Base-by-base conservation (phyloP, 2,329 filamentous ascomycete genomes). In the Aspergillus candidus region DNA sequence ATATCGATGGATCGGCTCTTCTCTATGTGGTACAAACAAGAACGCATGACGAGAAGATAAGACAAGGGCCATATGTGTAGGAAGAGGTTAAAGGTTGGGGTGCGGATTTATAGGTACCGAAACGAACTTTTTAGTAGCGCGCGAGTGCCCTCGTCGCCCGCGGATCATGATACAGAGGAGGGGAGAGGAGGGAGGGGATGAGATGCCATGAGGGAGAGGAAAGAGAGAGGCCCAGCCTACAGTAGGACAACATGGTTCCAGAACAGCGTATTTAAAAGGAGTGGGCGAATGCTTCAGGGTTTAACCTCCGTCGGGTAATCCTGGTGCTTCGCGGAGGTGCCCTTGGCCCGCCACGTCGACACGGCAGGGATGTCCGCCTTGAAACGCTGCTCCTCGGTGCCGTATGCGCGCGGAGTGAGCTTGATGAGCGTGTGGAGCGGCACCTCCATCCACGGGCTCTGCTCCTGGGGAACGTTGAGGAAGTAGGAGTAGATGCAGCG, bases 401-500 rank as follows among this genome's bases (percentile, higher is more conserved):
- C 87, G 65, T 98, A 98, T 6, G 93, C 93, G 49, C 88, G 82
- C 2, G 93, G 93, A 5, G 93, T 97, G 40, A 98, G 77, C 71
- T 96, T 96, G 71, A 98, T 97, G 38, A 98, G 76, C 7, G 88
- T 95, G 67, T 98, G 93, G 49, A 98, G 76, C 6, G 93, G 93
- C 7, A 98, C 93, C 60, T 96, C 91, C 86, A 97, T 95, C 93
- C 93, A 98, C 0, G 93, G 93, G 54, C 86, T 93, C 69, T 88
- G 80, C 57, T 90, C 83, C 68, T 97, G 93, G 43, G 88, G 84
- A 59, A 93, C 88, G 60, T 97, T 94, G 86, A 96, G 95, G 67
- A 97, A 98, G 69, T 98, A 98, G 27, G 93, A 88, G 63, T 97
- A 98, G 59, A 98, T 95, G 73, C 93, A 98, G 47, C 93, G 82